Evolutionary conservation across 2,329 filamentous ascomycete species (phyloP).

Genomic region (Aspergillus awamori): DNA sequence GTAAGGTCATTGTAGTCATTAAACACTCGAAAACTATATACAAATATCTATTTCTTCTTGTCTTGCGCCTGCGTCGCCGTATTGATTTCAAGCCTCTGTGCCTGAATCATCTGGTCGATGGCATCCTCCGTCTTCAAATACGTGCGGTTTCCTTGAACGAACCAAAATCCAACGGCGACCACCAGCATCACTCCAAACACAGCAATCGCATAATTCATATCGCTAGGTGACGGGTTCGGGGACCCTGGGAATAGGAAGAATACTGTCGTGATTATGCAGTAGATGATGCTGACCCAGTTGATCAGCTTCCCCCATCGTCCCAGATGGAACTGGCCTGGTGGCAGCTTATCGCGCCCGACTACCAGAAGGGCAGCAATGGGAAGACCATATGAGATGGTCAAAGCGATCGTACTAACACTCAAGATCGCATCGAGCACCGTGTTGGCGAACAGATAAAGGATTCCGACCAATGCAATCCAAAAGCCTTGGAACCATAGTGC

Average conservation of each 20-base stretch:
- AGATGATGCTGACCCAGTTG: conserved; percentile 56
- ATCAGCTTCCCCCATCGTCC: conserved; percentile 47
- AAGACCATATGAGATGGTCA: conserved; percentile 57
- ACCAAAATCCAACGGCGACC: conserved; percentile 55
- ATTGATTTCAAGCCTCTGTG: conserved; percentile 27
- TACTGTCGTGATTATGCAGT: conserved; percentile 56
- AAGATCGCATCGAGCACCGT: conserved; percentile 59
- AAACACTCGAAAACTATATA: neutral
- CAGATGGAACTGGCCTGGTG: conserved; percentile 49
- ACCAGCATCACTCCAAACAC: conserved; percentile 61
- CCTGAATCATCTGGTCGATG: conserved; percentile 29
- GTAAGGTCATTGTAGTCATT: neutral
- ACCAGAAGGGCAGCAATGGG: conserved; percentile 54
- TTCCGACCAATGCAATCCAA: conserved; percentile 53
- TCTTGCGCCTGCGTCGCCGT: neutral
- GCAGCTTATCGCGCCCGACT: conserved; percentile 57
- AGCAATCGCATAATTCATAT: conserved; percentile 63
- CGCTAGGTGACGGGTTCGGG: conserved; percentile 49
- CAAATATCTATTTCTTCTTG: neutral
- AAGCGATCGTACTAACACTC: conserved; percentile 59
- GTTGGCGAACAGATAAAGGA: conserved; percentile 59
- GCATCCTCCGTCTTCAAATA: conserved; percentile 39
- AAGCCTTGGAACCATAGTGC: conserved; percentile 57
- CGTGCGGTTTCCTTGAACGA: conserved; percentile 49
- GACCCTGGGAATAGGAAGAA: conserved; percentile 59